These are phyloP conservation scores for Melaleuca alternifolia DNA, from an alignment of 345 rosid genomes.

Conservation along the genomic window DNA sequence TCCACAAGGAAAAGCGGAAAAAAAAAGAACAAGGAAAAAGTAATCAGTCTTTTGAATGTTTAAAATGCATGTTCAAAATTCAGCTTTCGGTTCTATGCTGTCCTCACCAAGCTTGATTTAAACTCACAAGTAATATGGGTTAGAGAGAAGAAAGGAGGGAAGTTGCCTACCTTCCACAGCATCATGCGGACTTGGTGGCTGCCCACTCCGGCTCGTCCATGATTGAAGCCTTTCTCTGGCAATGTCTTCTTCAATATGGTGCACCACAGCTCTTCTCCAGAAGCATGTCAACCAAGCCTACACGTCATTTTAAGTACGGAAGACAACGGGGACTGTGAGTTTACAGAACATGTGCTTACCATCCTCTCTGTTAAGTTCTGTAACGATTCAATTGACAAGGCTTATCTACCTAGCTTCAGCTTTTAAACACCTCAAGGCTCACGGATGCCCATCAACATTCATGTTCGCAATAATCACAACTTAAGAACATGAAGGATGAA, in stretches of 20 bases:
- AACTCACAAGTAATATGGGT: neutral
- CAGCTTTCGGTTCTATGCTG: neutral
- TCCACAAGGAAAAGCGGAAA: neutral
- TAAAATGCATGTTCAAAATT: neutral
- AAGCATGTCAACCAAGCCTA: constrained; percentile 82
- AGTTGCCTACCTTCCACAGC: constrained; percentile 56
- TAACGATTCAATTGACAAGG: neutral
- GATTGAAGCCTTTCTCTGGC: constrained; percentile 64
- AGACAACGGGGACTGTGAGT: neutral
- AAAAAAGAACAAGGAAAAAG: neutral
- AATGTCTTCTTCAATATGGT: constrained; percentile 65
- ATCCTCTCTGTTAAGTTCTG: neutral
- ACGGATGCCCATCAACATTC: neutral
- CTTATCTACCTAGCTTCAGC: neutral
- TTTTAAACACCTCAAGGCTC: neutral
- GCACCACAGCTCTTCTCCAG: constrained; percentile 73
- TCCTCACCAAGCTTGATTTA: neutral
- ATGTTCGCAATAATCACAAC: neutral
- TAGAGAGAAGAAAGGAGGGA: neutral
- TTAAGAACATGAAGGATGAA: neutral
- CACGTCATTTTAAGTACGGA: neutral
- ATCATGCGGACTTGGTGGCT: constrained; percentile 57
- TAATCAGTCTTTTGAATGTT: neutral
- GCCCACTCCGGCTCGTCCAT: constrained; percentile 56
- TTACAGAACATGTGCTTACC: neutral